phyloP scores from a whole-genome alignment of 1,139 yeast genomes.

The Lodderomyces metapsilosis region DNA sequence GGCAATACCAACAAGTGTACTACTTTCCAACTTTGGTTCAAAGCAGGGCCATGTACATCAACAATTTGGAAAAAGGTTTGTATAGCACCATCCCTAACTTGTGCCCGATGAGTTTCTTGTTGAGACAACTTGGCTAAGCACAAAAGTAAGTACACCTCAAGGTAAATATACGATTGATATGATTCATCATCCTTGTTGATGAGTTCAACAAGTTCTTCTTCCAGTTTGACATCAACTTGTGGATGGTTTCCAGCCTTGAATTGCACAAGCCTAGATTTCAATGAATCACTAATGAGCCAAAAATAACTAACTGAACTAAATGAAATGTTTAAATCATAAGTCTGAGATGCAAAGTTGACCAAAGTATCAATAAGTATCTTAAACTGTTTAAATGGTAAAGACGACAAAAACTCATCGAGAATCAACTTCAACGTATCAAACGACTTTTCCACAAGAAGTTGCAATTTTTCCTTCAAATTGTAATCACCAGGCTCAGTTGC shows the following conservation, averaged over 20 bases:
- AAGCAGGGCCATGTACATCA: constrained; percentile 67
- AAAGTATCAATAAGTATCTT: constrained; percentile 68
- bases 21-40: constrained; percentile 54
- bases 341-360: constrained; percentile 68
- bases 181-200: constrained; percentile 17
- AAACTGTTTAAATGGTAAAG: constrained; percentile 63
- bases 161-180: constrained; percentile 25
- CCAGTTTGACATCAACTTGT: constrained; percentile 14
- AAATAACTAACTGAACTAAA: constrained; percentile 89
- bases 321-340: constrained; percentile 75
- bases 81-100: constrained; percentile 84
- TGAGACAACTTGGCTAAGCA: constrained; percentile 60
- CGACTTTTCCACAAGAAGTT: constrained; percentile 56
- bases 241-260: constrained; percentile 13
- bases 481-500: constrained; percentile 21
- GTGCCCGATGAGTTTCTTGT: constrained; percentile 57
- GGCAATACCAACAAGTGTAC: constrained; percentile 53
- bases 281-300: constrained; percentile 84
- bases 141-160: constrained; percentile 63
- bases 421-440: constrained; percentile 81
- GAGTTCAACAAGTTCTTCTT: constrained; percentile 20
- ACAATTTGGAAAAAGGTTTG: constrained; percentile 85
- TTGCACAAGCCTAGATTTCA: constrained; percentile 36
- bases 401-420: constrained; percentile 76
- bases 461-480: constrained; percentile 36